Base-by-base conservation (phyloP, 192 early-diverging fungal species). In the Rhizophagus prolifer region DNA sequence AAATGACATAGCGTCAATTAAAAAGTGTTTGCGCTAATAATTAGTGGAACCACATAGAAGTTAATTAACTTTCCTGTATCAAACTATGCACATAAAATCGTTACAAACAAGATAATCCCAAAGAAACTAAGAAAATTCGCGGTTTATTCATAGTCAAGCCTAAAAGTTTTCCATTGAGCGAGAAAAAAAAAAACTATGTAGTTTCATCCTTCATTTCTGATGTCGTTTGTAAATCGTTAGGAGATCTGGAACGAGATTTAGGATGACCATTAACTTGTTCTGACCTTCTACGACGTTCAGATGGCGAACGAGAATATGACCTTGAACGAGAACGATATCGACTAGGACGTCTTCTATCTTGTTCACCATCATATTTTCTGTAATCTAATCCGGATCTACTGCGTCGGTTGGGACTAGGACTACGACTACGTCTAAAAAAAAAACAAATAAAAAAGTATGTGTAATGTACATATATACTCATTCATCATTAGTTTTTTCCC, bases 211-310 rank as follows among this genome's bases (percentile, higher is more conserved):
- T 66, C 16, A 31, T 31, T 31, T 34, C 64, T 66, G 30, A 26
- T 6, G 64, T 26, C 19, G 64, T 14, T 19, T 12, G 64, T 7
- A 66, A 10, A 38, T 34, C 64, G 34, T 64, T 23, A 66, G 68
- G 68, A 50, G 68, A 47, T 28, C 41, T 23, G 9, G 68, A 50
- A 16, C 44, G 68, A 70, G 68, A 70, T 70, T 70, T 70, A 70
- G 68, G 68, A 70, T 46, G 68, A 70, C 68, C 68, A 70, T 70
- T 70, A 23, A 50, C 23, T 50, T 41, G 28, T 58, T 23, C 70
- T 72, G 54, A 72, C 58, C 70, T 72, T 72, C 54, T 50, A 26
- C 28, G 46, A 58, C 54, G 70, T 50, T 72, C 70, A 10, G 70
- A 50, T 34, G 25, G 21, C 16, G 64, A 31, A 30, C 46, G 70